Percentiles rank a stretch among this genome's conserved stretches.
Conservation (phyloP, 495 filamentous ascomycete genomes). For the Aspergillus homomorphus region DNA sequence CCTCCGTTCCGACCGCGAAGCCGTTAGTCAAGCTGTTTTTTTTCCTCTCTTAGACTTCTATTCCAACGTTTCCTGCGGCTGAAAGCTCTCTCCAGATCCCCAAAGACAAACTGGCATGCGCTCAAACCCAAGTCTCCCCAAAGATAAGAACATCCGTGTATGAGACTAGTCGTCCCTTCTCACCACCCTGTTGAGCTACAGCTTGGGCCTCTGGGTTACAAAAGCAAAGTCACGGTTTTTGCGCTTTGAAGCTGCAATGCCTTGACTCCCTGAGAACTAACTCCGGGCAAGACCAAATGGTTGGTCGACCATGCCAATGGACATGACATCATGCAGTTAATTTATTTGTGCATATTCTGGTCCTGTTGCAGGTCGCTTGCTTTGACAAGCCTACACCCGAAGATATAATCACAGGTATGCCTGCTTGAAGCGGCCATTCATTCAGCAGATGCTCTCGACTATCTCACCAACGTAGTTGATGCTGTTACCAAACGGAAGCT, state of each 20-base stretch:
- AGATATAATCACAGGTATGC: background rate
- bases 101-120: background rate
- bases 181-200: background rate
- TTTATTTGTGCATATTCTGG: background rate
- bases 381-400: background rate
- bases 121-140: background rate
- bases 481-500: background rate
- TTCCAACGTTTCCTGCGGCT: background rate
- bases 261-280: no score
- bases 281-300: no score
- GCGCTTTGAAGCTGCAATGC: no score
- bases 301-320: background rate
- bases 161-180: background rate
- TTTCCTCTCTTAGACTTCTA: no score
- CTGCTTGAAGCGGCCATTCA: background rate
- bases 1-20: no score
- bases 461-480: background rate
- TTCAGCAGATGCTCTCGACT: background rate
- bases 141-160: background rate
- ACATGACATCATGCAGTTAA: conserved; percentile 18
- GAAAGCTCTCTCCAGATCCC: background rate
- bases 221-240: background rate
- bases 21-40: no score
- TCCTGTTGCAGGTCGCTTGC: background rate
- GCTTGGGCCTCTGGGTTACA: background rate